phyloP scores from a whole-genome alignment of 805 yeast species.

The Saccharomycopsis malanga region DNA sequence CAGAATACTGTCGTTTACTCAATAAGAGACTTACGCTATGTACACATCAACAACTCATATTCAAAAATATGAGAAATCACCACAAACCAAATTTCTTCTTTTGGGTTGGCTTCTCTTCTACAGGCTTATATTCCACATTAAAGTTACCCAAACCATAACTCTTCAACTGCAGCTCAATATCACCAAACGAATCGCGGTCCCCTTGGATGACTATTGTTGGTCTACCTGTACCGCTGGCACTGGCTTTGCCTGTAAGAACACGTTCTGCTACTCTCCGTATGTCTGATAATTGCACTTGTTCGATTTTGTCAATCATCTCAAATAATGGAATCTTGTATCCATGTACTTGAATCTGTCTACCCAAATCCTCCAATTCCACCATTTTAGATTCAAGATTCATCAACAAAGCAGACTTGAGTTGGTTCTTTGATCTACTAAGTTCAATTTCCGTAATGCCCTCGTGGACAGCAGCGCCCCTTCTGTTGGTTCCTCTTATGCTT shows the following conservation, averaged over 20 bases:
- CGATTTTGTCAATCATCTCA: conserved; percentile 79
- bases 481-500: neutral
- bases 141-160: conserved; percentile 72
- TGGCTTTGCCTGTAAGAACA: conserved; percentile 61
- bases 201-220: conserved; percentile 94
- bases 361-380: conserved; percentile 93
- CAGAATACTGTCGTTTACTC: too few species aligned
- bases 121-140: neutral
- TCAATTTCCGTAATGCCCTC: conserved; percentile 40
- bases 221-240: conserved; percentile 46
- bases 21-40: too few species aligned
- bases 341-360: conserved; percentile 86
- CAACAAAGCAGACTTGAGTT: conserved; percentile 74
- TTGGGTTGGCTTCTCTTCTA: neutral
- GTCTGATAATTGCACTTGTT: conserved; percentile 57
- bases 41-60: too few species aligned
- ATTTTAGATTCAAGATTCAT: conserved; percentile 91
- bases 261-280: conserved; percentile 66
- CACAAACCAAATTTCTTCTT: neutral
- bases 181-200: conserved; percentile 77
- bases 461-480: neutral
- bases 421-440: conserved; percentile 86
- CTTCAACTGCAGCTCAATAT: conserved; percentile 56
- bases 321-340: conserved; percentile 64
- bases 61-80: too few species aligned